Conservation (phyloP, 129 eudicot species). For the Dittrichia graveolens region DNA sequence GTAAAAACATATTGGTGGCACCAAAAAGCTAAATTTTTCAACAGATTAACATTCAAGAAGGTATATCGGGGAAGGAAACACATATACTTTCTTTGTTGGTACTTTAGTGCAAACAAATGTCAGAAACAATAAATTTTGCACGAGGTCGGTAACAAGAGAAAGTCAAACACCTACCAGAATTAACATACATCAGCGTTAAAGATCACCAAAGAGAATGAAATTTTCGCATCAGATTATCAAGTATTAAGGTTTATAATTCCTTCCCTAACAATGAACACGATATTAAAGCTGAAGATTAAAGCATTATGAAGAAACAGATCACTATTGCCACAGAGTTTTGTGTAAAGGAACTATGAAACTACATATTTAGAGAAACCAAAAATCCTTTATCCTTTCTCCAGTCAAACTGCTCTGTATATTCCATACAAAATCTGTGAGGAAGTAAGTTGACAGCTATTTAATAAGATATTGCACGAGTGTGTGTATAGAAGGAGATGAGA, state of each 20-base stretch:
- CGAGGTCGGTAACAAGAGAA: neutral
- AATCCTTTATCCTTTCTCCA: too few species aligned
- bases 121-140: neutral
- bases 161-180: neutral
- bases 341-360: too few species aligned
- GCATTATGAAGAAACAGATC: too few species aligned
- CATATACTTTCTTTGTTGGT: neutral
- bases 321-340: too few species aligned
- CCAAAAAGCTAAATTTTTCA: neutral
- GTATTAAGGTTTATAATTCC: neutral
- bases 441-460: too few species aligned
- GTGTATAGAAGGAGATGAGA: too few species aligned
- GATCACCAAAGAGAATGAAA: conserved; percentile 4
- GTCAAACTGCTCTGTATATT: too few species aligned
- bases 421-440: too few species aligned
- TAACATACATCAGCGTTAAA: conserved; percentile 1
- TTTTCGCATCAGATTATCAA: neutral
- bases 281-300: neutral
- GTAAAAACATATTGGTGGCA: neutral
- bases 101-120: neutral
- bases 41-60: neutral
- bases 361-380: too few species aligned
- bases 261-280: neutral
- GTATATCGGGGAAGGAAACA: too few species aligned
- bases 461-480: too few species aligned